phyloP scores from a whole-genome alignment of 2,329 filamentous ascomycete genomes.

The Neonectria sp. region DNA sequence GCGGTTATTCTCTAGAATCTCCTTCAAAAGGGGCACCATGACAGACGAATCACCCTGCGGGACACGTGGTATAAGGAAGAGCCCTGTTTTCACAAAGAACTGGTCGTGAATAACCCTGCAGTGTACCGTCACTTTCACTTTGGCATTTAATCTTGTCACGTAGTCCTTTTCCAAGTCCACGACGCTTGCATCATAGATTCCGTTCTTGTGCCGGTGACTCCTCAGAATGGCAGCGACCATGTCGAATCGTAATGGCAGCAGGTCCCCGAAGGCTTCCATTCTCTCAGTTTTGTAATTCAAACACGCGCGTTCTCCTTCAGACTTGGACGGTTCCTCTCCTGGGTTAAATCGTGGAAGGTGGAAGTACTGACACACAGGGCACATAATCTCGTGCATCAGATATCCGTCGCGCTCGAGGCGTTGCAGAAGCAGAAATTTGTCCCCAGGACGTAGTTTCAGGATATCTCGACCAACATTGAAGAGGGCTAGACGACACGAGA shows the following conservation, averaged over 20 bases:
- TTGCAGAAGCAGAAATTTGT: neutral
- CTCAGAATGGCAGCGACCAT: constrained; percentile 2
- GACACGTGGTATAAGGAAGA: neutral
- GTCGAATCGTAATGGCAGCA: constrained; percentile 2
- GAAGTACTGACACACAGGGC: neutral
- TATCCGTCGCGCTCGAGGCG: constrained; percentile 1
- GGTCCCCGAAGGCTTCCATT: neutral
- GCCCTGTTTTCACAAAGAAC: neutral
- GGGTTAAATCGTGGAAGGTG: neutral
- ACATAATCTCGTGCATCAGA: neutral
- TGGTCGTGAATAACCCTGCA: neutral
- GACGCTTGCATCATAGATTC: neutral
- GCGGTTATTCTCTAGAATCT: neutral
- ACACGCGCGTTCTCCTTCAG: neutral
- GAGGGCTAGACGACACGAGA: neutral
- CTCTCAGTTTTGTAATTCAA: neutral
- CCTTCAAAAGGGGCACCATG: neutral
- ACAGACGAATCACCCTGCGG: neutral
- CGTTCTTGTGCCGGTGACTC: constrained; percentile 1
- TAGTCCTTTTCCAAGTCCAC: neutral
- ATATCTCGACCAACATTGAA: neutral
- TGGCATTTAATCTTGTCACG: neutral
- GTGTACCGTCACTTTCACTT: neutral
- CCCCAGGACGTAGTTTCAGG: neutral
- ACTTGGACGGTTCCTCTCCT: neutral